Evolutionary conservation across 1,284 basidiomycete species (phyloP), one percentile per base, ranked within the genome.

Genomic region (Porogramme epimiltina): DNA sequence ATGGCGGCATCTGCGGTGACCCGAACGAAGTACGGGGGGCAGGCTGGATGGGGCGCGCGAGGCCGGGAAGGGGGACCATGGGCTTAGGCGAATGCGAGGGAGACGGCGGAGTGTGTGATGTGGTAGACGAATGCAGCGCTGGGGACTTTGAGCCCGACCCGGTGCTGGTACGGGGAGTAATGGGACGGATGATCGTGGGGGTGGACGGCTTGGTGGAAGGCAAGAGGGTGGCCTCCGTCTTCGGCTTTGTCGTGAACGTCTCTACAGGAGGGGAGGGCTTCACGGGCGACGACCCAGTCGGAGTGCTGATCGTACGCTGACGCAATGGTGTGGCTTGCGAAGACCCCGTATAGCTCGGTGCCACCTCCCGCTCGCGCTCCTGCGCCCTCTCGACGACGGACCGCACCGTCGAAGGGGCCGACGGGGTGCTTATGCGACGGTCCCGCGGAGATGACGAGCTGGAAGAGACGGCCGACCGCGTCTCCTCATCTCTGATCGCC

Each of bases 1-100:
- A 74, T 22, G 73, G 49, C 33, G 79, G 67, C 45, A 80, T 70
- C 47, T 81, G 76, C 4, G 84, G 80, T 4, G 70, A 70, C 23
- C 74, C 62, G 1, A 75, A 62, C 4, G 76, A 70, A n/a, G 65
- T 60, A 34, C 78, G 76, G 2, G 78, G 75, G 24, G 74, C 68
- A 4, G 82, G 82, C 49, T 77, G 77, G 45, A 84, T 79, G 6
- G 80, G 75, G 31, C 82, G 76, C n/a, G 76, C 74, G n/a, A 84
- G 72, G 24, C 76, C 76, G 4, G 80, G 73, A 2, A 76, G 69
- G 2, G 72, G 58, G 8, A 74, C 56, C 20, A 71, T 65, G 18
- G 73, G 63, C 50, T 72, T 73, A 2, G 69, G 68, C 2, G 73
- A 60, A 13, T 69, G 59, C 13, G 71, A 69, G 13, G 70, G 68